phyloP scores from a whole-genome alignment of 2,329 filamentous ascomycete genomes.

The Ambrosiella beaveri region DNA sequence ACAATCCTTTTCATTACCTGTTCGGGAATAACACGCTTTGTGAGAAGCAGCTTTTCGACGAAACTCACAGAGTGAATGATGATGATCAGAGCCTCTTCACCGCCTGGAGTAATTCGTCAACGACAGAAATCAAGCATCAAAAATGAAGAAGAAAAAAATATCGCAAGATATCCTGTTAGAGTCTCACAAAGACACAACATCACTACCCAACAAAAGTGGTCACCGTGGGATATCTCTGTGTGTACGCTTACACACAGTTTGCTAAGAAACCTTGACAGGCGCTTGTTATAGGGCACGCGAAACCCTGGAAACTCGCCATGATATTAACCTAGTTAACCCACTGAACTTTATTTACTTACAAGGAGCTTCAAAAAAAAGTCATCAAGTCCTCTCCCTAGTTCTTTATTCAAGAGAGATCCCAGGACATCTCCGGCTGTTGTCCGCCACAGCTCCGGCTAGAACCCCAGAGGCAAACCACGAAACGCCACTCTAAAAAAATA shows the following conservation, averaged over 20 bases:
- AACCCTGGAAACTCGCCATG: neutral
- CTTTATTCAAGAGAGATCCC: neutral
- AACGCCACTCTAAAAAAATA: neutral
- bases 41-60: neutral
- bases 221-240: neutral
- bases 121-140: neutral
- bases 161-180: too few species aligned
- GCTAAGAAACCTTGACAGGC: neutral
- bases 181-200: neutral
- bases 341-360: neutral
- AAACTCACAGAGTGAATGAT: too few species aligned
- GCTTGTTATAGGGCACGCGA: neutral
- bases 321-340: neutral
- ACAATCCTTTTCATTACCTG: conserved; percentile 4
- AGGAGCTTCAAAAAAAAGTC: neutral
- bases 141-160: neutral
- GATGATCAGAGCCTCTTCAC: too few species aligned
- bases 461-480: neutral
- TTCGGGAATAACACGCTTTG: conserved; percentile 7
- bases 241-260: neutral
- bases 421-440: conserved; percentile 1
- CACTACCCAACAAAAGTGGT: neutral
- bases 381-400: neutral
- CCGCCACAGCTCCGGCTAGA: neutral
- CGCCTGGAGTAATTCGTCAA: too few species aligned